phyloP scores from a whole-genome alignment of 2,329 filamentous ascomycete genomes.

The Xylariomycetidae sp. region DNA sequence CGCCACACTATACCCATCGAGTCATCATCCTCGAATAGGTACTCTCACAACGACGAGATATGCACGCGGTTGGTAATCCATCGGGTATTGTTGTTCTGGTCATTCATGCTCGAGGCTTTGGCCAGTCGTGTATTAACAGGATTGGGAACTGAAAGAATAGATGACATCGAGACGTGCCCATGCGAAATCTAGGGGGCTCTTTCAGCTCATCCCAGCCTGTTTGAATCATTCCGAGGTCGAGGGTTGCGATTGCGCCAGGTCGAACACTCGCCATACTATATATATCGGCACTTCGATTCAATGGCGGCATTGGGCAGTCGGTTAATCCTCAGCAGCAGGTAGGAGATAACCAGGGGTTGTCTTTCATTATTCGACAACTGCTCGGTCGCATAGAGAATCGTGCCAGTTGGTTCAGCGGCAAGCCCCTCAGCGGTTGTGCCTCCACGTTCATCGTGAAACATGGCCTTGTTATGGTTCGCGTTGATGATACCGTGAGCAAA shows the following conservation, averaged over 20 bases:
- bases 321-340: too few species aligned
- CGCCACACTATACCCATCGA: conserved; percentile 29
- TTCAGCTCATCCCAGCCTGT: conserved; percentile 29
- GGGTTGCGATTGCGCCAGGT: conserved; percentile 36
- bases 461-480: too few species aligned
- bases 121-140: conserved; percentile 49
- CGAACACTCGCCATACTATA: conserved; percentile 18
- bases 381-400: too few species aligned
- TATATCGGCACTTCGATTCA: too few species aligned
- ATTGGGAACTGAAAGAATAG: conserved; percentile 34
- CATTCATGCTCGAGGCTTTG: conserved; percentile 47
- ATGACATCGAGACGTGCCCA: conserved; percentile 26
- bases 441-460: too few species aligned
- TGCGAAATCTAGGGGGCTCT: conserved; percentile 41
- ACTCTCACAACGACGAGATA: conserved; percentile 47
- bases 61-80: conserved; percentile 41
- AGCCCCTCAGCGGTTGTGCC: too few species aligned
- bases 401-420: too few species aligned
- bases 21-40: conserved; percentile 43
- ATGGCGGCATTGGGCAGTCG: too few species aligned
- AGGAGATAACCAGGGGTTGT: too few species aligned
- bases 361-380: too few species aligned
- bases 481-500: too few species aligned
- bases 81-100: conserved; percentile 51
- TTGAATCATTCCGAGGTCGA: conserved; percentile 43